phyloP scores from a whole-genome alignment of 2,329 filamentous ascomycete species.

The Thermoascus crustaceus region DNA sequence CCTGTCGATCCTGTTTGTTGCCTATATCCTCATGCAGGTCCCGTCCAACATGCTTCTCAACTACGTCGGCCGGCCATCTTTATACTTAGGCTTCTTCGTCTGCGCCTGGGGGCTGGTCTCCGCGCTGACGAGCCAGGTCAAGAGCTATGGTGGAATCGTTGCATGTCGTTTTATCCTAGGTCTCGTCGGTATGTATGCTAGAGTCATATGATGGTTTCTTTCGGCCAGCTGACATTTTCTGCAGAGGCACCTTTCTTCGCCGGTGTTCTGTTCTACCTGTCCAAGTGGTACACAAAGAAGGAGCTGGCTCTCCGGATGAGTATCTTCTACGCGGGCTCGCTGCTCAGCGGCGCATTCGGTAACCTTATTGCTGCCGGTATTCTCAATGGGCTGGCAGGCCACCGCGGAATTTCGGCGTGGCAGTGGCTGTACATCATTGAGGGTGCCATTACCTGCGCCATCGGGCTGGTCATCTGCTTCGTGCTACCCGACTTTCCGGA shows the following conservation, averaged over 20 bases:
- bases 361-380: conserved; percentile 48
- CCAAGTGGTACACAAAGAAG: conserved; percentile 47
- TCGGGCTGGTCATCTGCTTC: conserved; percentile 25
- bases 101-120: conserved; percentile 41
- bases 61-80: conserved; percentile 34
- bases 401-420: conserved; percentile 30
- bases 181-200: conserved; percentile 22
- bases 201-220: background rate
- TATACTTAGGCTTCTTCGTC: conserved; percentile 39
- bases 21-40: conserved; percentile 39
- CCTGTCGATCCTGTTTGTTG: conserved; percentile 37
- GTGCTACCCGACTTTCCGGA: conserved; percentile 36
- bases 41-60: conserved; percentile 41
- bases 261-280: conserved; percentile 42
- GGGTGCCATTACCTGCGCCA: conserved; percentile 25
- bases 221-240: conserved; percentile 6
- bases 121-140: conserved; percentile 36
- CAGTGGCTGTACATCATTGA: conserved; percentile 36
- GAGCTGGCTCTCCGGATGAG: conserved; percentile 45
- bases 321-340: conserved; percentile 45
- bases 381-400: conserved; percentile 30
- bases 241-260: conserved; percentile 41
- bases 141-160: conserved; percentile 34
- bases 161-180: conserved; percentile 40
- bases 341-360: conserved; percentile 46